Base-by-base conservation (phyloP, 1,284 basidiomycete genomes). In the Cutaneotrichosporon cyanovorans region DNA sequence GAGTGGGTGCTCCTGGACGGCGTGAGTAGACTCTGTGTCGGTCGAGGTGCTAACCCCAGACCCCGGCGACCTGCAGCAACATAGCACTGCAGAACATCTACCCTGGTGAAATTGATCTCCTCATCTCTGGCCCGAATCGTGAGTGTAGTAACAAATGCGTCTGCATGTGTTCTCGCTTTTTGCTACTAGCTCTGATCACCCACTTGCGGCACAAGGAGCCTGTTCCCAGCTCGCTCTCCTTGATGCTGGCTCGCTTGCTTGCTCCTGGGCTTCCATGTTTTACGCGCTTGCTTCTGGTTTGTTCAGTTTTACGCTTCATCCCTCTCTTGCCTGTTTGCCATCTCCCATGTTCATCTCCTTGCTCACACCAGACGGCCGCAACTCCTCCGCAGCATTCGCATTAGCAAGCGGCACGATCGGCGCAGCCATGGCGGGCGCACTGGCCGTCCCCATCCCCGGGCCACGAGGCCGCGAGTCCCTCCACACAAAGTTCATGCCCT, bases 321-420 rank as follows among this genome's bases (percentile, higher is more conserved):
- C n/a, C n/a, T n/a, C n/a, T n/a, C n/a, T n/a, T n/a, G n/a, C n/a
- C n/a, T n/a, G n/a, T n/a, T n/a, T n/a, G n/a, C n/a, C n/a, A n/a
- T n/a, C n/a, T n/a, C n/a, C n/a, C n/a, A n/a, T n/a, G n/a, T n/a
- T n/a, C n/a, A n/a, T n/a, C n/a, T n/a, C n/a, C n/a, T n/a, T n/a
- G n/a, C 43, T 45, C 6, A 45, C 37, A 9, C 58, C 45, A 71
- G 68, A 73, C 42, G 87, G 87, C 16, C 79, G 87, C 28, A 91
- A 91, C 67, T 85, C 83, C 5, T 87, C 86, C 2, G 66, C 86
- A 32, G 87, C 88, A 1, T 88, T 90, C 63, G 78, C 84, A 5
- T 75, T 92, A 34, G 89, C 87, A 0, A 89, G 87, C 18, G 91
- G 91, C 0, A 95, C 91, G 1, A 77, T 95, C 51, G 90, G 91